A percentile compares a stretch with the other conserved stretches of the same genome.
Evolutionary conservation across 495 filamentous ascomycete genomes (phyloP).

Genomic region (Corynascus novoguineensis): DNA sequence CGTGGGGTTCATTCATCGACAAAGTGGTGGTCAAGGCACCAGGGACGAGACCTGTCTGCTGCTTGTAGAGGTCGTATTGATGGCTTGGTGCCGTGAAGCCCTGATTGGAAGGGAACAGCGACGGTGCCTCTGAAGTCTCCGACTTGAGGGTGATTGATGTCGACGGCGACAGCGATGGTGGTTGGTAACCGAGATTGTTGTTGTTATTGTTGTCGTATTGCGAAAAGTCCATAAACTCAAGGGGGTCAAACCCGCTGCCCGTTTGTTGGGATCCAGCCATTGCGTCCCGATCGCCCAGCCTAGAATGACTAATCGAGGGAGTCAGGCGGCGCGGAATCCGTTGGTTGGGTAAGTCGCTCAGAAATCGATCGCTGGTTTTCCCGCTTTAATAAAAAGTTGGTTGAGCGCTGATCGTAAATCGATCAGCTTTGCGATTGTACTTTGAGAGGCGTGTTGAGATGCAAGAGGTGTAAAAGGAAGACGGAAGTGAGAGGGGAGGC

Average conservation of each 20-base stretch:
- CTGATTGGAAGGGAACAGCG: conserved; percentile 44
- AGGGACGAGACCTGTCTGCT: conserved; percentile 82
- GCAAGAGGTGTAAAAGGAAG: neutral
- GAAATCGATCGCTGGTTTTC: neutral
- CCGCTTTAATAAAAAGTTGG: neutral
- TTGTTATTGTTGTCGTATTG: conserved; percentile 20
- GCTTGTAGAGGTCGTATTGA: conserved; percentile 85
- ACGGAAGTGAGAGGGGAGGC: neutral
- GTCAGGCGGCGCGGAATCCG: neutral
- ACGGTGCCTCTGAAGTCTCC: conserved; percentile 30
- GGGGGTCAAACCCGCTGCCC: neutral
- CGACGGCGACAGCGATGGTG: conserved; percentile 18
- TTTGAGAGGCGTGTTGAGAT: neutral
- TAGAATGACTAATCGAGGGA: neutral
- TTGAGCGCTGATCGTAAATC: neutral
- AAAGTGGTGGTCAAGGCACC: conserved; percentile 67
- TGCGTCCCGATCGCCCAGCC: neutral
- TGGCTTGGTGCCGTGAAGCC: conserved; percentile 75
- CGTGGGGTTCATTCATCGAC: conserved; percentile 56
- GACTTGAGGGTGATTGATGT: conserved; percentile 37
- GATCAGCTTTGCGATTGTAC: neutral
- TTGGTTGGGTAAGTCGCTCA: too few species aligned
- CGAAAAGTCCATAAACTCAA: neutral
- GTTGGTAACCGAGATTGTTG: conserved; percentile 16
- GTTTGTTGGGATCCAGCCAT: neutral